A percentile compares a stretch with the other conserved stretches of the same genome.
Evolutionary conservation across 768 basidiomycete species (phyloP).

Genomic region (Hygrophorus pudorinus): DNA sequence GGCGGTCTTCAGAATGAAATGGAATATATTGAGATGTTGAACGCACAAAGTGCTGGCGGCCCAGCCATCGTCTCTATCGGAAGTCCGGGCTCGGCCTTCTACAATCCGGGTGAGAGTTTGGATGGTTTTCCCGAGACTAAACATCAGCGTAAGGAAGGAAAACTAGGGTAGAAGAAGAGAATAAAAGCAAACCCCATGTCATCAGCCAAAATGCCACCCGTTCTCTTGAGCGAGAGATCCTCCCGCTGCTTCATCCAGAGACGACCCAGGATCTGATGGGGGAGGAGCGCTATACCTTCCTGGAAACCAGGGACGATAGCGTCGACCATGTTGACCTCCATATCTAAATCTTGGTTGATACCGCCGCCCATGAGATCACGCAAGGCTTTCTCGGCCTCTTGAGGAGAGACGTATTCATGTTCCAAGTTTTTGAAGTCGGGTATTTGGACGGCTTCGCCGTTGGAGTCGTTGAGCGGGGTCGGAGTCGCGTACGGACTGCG

Average conservation of each 20-base stretch:
- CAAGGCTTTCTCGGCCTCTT: constrained; percentile 69
- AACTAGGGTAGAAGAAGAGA: background rate
- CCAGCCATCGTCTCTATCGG: constrained; percentile 66
- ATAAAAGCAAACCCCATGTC: constrained; percentile 61
- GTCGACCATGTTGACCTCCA: constrained; percentile 54
- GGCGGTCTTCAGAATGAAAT: constrained; percentile 1
- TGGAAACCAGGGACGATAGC: constrained; percentile 71
- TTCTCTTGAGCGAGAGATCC: constrained; percentile 49
- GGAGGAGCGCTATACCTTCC: constrained; percentile 58
- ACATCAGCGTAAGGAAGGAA: background rate
- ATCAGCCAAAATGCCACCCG: constrained; percentile 86
- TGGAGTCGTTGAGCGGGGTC: constrained; percentile 8
- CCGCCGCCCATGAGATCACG: constrained; percentile 66
- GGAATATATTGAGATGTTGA: background rate
- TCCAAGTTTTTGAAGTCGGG: constrained; percentile 17
- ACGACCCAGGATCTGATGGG: constrained; percentile 82
- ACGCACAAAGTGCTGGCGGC: constrained; percentile 61
- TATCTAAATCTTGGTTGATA: constrained; percentile 46
- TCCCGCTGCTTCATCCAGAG: constrained; percentile 86
- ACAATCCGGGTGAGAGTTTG: constrained; percentile 84
- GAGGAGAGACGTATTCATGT: constrained; percentile 24
- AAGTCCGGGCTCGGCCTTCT: constrained; percentile 62
- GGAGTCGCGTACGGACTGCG: background rate
- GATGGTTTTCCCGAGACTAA: constrained; percentile 86
- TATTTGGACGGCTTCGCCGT: constrained; percentile 23